A percentile compares a stretch with the other conserved stretches of the same genome.
These are phyloP conservation scores for Gonium pectorale DNA, from an alignment of 139 green algal species.

Conservation along the genomic window DNA sequence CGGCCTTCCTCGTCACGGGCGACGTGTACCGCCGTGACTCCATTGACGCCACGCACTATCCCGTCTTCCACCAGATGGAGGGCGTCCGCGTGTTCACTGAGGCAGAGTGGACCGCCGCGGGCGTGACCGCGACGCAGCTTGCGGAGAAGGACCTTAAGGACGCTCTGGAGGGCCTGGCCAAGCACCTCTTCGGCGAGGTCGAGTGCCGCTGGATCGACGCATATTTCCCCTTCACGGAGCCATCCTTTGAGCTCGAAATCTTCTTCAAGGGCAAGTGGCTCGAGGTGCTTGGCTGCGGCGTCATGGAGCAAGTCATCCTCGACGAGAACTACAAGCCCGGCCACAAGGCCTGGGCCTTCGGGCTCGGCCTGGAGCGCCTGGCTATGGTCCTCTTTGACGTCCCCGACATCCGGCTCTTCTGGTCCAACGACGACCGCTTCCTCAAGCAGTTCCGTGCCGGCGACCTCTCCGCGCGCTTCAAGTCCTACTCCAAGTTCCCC, in stretches of 20 bases:
- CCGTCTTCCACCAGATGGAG: constrained; percentile 99
- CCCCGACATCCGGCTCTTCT: constrained; percentile 98
- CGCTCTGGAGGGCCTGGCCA: constrained; percentile 91
- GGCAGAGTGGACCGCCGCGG: constrained; percentile 75
- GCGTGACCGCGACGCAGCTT: constrained; percentile 65
- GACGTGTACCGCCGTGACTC: constrained; percentile 97
- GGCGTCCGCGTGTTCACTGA: constrained; percentile 84
- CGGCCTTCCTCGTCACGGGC: constrained; percentile 93
- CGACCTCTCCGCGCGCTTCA: constrained; percentile 86
- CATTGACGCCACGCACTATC: constrained; percentile 99
- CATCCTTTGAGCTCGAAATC: constrained; percentile 98
- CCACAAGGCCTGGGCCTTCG: constrained; percentile 91
- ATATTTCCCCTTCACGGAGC: constrained; percentile 99
- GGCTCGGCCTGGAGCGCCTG: constrained; percentile 96
- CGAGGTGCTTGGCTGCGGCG: constrained; percentile 98
- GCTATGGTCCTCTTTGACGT: constrained; percentile 99
- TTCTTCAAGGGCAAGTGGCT: constrained; percentile 99
- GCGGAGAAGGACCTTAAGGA: constrained; percentile 90
- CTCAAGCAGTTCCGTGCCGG: constrained; percentile 89
- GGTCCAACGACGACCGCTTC: constrained; percentile 91
- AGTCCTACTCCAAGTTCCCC: constrained; percentile 96
- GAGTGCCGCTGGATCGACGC: constrained; percentile 94
- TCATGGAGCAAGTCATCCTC: constrained; percentile 95
- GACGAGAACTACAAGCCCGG: constrained; percentile 75
- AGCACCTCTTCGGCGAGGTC: constrained; percentile 89